Base-by-base conservation (phyloP, 2,329 filamentous ascomycete genomes). In the Magnaporthiopsis incrustans region DNA sequence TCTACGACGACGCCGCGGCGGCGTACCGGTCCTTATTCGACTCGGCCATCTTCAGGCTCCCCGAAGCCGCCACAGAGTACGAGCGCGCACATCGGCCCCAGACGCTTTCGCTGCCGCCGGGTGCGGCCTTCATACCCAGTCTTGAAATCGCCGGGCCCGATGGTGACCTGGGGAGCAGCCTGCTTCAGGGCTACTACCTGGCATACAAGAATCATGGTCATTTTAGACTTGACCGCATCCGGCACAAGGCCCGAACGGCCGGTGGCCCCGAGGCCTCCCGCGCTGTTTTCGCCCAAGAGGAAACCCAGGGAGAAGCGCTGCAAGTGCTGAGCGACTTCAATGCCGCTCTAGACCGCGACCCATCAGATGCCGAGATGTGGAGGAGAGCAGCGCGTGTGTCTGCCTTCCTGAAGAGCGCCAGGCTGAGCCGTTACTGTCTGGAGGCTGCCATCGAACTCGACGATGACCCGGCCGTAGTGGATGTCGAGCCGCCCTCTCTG, bases 141-240 rank as follows among this genome's bases (percentile, higher is more conserved):
- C 75, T 85, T n/a, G 84, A 85, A 63, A 77, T 81, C 10, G 78
- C 83, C 32, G 83, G 84, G 33, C 84, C 84, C 65, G 85, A 87
- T 61, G 85, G 85, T 61, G 92, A 96, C 68, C 88, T 86, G 33
- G 91, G 89, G 22, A 95, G 89, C 72, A 94, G 89, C 61, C 79
- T 98, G 12, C 89, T 91, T 0, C 93, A 97, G 72, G 92, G 96
- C 14, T 82, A 98, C 26, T 97, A 97, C 71, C 83, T 99, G 10
- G 90, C 94, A 1, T 92, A 96, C 80, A 99, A 98, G 76, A 99
- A 98, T 70, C 88, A 94, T 76, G 95, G 92, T 57, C 91, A 98
- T 72, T 97, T 96, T 72, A 80, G 89, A 65, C 80, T 99, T n/a
- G 94, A 99, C 73, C 79, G 78, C 65, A 85, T 89, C 68, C 87